Evolutionary conservation across 1,284 basidiomycete species (phyloP).

Genomic region (Polyporus tsugae): DNA sequence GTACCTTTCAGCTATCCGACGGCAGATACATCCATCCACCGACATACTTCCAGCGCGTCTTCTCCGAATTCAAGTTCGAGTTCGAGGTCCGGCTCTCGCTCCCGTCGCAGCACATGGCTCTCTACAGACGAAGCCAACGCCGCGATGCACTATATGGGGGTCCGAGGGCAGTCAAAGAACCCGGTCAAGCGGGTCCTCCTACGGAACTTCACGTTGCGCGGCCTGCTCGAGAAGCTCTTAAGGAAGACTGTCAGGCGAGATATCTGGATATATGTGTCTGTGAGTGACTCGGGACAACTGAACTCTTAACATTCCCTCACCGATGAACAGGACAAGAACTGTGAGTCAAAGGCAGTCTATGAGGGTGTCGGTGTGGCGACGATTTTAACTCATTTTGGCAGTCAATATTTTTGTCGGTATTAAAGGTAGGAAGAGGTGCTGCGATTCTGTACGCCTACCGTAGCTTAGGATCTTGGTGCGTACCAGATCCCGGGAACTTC

Average conservation of each 20-base stretch:
- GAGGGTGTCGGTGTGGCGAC: background rate
- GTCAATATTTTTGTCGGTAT: slow-evolving; percentile 79
- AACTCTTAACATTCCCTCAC: background rate
- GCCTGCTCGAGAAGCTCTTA: slow-evolving; percentile 63
- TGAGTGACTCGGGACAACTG: slow-evolving; percentile 39
- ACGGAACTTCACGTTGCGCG: slow-evolving; percentile 59
- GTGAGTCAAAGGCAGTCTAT: slow-evolving; percentile 34
- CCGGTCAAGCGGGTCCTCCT: slow-evolving; percentile 51
- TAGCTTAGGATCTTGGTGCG: background rate
- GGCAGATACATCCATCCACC: slow-evolving; percentile 30
- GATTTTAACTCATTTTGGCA: slow-evolving; percentile 34
- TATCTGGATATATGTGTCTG: slow-evolving; percentile 77
- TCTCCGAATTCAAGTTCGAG: slow-evolving; percentile 11
- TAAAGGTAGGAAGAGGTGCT: slow-evolving; percentile 46
- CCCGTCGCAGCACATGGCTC: slow-evolving; percentile 17
- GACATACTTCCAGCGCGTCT: slow-evolving; percentile 39
- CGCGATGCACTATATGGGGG: slow-evolving; percentile 60
- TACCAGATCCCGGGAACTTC: slow-evolving; percentile 63
- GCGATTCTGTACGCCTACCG: background rate
- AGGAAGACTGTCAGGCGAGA: slow-evolving; percentile 68
- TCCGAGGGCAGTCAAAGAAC: slow-evolving; percentile 42
- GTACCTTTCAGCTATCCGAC: slow-evolving; percentile 52
- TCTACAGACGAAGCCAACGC: slow-evolving; percentile 45
- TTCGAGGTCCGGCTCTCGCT: slow-evolving; percentile 12
- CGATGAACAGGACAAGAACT: slow-evolving; percentile 54